Conservation (phyloP, 768 basidiomycete genomes). For the Flagelloscypha sp. region DNA sequence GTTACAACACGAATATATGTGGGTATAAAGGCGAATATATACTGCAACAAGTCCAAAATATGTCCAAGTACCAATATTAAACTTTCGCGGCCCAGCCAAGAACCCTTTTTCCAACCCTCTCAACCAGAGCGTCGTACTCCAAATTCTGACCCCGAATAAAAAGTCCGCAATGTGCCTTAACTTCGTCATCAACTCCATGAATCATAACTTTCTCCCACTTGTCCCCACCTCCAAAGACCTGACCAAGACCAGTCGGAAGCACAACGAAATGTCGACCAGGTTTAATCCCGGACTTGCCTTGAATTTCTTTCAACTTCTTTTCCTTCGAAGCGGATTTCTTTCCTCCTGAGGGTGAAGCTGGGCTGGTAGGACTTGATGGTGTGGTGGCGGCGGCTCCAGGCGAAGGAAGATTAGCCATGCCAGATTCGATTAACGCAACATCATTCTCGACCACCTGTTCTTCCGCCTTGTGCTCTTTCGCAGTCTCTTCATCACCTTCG, state of each 20-base stretch:
- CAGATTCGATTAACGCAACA: slow-evolving; percentile 15
- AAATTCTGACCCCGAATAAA: slow-evolving; percentile 43
- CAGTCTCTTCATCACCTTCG: slow-evolving; percentile 8
- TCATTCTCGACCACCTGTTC: slow-evolving; percentile 14
- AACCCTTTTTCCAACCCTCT: slow-evolving; percentile 33
- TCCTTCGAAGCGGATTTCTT: slow-evolving; percentile 11
- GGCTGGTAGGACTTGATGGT: background rate
- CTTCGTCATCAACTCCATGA: slow-evolving; percentile 44
- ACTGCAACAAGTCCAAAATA: too few relatives aligned
- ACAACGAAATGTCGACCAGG: slow-evolving; percentile 41
- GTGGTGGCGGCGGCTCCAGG: background rate
- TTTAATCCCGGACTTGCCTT: slow-evolving; percentile 16
- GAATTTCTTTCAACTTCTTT: too few relatives aligned
- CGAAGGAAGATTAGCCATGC: slow-evolving; percentile 7
- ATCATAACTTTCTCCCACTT: slow-evolving; percentile 48
- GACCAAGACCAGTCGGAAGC: slow-evolving; percentile 37
- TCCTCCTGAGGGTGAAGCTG: slow-evolving; percentile 9
- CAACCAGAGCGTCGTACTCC: slow-evolving; percentile 42
- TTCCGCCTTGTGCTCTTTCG: slow-evolving; percentile 18
- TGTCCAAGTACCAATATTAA: too few relatives aligned
- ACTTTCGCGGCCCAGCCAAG: slow-evolving; percentile 32
- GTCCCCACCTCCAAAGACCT: slow-evolving; percentile 31
- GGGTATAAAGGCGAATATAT: too few relatives aligned
- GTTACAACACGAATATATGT: too few relatives aligned
- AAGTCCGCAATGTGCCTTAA: slow-evolving; percentile 46